phyloP scores from a whole-genome alignment of 805 yeast genomes.

The Candida cerambycidarum region DNA sequence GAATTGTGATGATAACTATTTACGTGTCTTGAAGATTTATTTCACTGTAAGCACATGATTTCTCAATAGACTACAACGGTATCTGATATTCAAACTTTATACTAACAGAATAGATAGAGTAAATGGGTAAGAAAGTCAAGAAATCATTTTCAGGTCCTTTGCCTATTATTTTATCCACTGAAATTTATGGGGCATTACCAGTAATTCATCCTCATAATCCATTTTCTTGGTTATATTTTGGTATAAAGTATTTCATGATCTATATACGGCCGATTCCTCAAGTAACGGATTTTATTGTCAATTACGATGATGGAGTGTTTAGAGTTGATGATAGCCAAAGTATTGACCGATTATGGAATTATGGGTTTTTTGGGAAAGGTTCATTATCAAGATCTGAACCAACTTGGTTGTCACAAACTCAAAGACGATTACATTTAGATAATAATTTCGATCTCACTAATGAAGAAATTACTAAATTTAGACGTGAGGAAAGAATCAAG shows the following conservation, averaged over 20 bases:
- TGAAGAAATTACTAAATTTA: conserved; percentile 74
- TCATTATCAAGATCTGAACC: conserved; percentile 88
- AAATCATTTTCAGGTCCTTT: conserved; percentile 48
- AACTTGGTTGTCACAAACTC: conserved; percentile 75
- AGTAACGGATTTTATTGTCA: conserved; percentile 21
- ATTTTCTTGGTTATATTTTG: conserved; percentile 55
- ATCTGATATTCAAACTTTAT: conserved; percentile 56
- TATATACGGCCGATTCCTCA: conserved; percentile 28
- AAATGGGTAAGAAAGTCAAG: conserved; percentile 18
- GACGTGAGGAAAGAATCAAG: conserved; percentile 69
- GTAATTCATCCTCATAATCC: conserved; percentile 64
- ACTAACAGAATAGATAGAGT: conserved; percentile 11
- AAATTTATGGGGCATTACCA: conserved; percentile 47
- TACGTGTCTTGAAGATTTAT: conserved; percentile 25
- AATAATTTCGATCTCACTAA: conserved; percentile 9
- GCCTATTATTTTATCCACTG: conserved; percentile 49
- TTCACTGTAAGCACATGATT: conserved; percentile 67
- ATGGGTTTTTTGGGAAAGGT: conserved; percentile 95
- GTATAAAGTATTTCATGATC: conserved; percentile 30
- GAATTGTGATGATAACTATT: conserved; percentile 17
- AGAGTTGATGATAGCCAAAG: conserved; percentile 38
- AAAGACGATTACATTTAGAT: conserved; percentile 47
- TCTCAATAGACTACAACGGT: conserved; percentile 96
- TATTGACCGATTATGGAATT: conserved; percentile 71
- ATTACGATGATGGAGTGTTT: conserved; percentile 30